phyloP scores from a whole-genome alignment of 2,329 filamentous ascomycete genomes.

The Monosporascus cannonballus region DNA sequence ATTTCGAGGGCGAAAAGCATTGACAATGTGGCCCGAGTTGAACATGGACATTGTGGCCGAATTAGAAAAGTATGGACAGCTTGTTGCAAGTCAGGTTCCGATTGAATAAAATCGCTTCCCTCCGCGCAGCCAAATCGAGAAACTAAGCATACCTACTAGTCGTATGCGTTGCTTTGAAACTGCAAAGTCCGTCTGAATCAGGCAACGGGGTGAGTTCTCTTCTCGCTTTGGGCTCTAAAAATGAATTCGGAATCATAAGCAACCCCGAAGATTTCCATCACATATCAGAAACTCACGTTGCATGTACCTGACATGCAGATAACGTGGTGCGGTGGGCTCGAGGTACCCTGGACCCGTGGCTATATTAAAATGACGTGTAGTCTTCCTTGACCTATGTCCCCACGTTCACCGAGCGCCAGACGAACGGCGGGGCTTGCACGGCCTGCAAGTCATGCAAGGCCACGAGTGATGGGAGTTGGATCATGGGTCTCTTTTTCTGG shows the following conservation, averaged over 20 bases:
- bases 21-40: constrained; percentile 8
- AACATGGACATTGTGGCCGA: constrained; percentile 3
- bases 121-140: too few species aligned
- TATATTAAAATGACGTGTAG: constrained; percentile 13
- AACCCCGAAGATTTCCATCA: constrained; percentile 6
- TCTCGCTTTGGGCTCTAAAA: constrained; percentile 1
- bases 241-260: constrained; percentile 3
- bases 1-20: constrained; percentile 7
- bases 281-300: constrained; percentile 14
- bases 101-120: too few species aligned
- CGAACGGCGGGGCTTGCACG: constrained; percentile 19
- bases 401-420: constrained; percentile 10
- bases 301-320: constrained; percentile 19
- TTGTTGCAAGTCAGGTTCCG: too few species aligned
- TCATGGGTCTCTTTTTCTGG: constrained; percentile 12
- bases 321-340: constrained; percentile 18
- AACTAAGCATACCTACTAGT: neutral
- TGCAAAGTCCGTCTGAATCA: neutral
- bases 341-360: constrained; percentile 1
- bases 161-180: neutral
- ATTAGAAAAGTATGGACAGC: constrained; percentile 1
- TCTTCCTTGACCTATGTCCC: constrained; percentile 1
- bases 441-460: constrained; percentile 8
- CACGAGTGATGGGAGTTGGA: constrained; percentile 3
- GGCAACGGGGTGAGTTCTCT: neutral